Evolutionary conservation across 805 yeast species (phyloP), one percentile per base, ranked within the genome.

Genomic region (Kurtzmaniella fragi): DNA sequence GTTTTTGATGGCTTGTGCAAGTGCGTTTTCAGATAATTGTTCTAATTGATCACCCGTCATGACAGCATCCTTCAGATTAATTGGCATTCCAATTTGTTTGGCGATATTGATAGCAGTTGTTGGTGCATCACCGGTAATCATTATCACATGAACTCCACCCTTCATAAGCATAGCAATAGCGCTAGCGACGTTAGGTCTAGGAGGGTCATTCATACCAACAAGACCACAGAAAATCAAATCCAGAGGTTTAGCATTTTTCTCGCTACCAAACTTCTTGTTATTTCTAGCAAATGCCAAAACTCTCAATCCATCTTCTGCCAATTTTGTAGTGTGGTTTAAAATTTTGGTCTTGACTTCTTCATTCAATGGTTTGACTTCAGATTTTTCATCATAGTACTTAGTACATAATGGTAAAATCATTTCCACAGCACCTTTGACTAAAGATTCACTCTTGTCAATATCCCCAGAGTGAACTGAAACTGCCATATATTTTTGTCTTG

Each of bases 161-260:
- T 80, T 80, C 69, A 89, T 72, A 41, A 93, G 71, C 46, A 80
- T 71, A 29, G 84, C 75, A 42, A 93, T 77, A 2, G 96, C 84
- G 36, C 72, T 67, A 35, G 78, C 75, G 3, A 93, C 98, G 45
- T 83, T 80, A 8, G 90, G 84, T 54, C 99, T 78, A 41, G 99
- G 99, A 8, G 99, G 99, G 63, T 93, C 99, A 52, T 87, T 88
- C 95, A 93, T 89, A 40, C 96, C 98, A 46, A 88, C 72, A 33
- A 93, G 64, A 10, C 99, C 99, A 47, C 85, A 75, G 54, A 91
- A 91, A 2, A 77, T 70, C 48, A 93, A 70, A 20, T 77, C 82
- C 0, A 70, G 50, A 11, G 90, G 84, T 43, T 67, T 64, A 10
- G 55, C 56, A 3, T 53, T 54, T 30, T 56, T 52, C 8, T 59